Evolutionary conservation across 139 green algal species (phyloP).

Genomic region (Zygnema circumcarinatum): DNA sequence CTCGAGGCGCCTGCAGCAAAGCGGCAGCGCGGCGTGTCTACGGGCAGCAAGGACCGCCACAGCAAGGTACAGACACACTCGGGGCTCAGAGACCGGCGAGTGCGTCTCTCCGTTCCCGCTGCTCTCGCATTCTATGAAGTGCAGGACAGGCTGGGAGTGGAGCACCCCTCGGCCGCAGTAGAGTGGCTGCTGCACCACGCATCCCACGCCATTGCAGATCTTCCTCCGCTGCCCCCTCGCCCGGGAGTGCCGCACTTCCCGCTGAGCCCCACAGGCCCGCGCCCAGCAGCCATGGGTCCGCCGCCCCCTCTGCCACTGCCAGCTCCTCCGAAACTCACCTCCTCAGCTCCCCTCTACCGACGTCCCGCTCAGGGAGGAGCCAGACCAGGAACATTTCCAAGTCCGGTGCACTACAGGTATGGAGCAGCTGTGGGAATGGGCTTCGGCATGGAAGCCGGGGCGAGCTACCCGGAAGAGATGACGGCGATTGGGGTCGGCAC

Average conservation of each 20-base stretch:
- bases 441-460: neutral
- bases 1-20: neutral
- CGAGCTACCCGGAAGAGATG: too few species aligned
- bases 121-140: conserved; percentile 54
- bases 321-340: too few species aligned
- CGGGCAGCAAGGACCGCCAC: conserved; percentile 39
- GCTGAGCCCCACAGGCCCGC: too few species aligned
- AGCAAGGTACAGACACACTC: conserved; percentile 47
- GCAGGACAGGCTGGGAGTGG: conserved; percentile 52
- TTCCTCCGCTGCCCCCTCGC: conserved; percentile 16
- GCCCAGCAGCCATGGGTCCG: too few species aligned
- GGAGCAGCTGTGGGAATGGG: neutral
- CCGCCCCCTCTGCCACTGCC: too few species aligned
- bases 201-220: conserved; percentile 11
- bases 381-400: too few species aligned
- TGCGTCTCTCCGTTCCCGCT: conserved; percentile 41
- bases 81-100: conserved; percentile 42
- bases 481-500: too few species aligned
- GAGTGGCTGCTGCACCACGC: conserved; percentile 56
- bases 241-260: too few species aligned
- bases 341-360: too few species aligned
- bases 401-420: too few species aligned
- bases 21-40: neutral
- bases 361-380: too few species aligned
- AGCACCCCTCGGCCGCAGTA: conserved; percentile 42